Base-by-base conservation (phyloP, 495 filamentous ascomycete genomes). In the Antarctomyces pellizariae region DNA sequence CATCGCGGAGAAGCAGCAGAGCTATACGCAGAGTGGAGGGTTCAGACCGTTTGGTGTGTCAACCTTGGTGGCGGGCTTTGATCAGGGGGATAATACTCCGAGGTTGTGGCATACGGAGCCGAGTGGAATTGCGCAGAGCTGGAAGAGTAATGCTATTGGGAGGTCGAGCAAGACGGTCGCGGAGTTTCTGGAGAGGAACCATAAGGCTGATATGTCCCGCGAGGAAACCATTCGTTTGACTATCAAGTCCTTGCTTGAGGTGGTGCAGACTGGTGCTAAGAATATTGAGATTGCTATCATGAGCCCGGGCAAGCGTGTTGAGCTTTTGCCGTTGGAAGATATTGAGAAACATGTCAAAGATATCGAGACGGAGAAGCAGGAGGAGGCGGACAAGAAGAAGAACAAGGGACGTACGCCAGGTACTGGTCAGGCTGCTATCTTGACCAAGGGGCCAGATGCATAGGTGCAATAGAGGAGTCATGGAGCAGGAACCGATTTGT, bases 261-360 rank as follows among this genome's bases (percentile, higher is more conserved):
- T 97, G 26, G 86, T 97, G 32, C 86, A 97, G 47, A 97, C 86
- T 8, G 86, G 86, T 25, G 89, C 86, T 15, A 97, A 97, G 67
- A 97, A 97, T 50, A 97, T 97, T 43, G 86, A 97, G 56, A 91
- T 97, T 38, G 86, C 86, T 16, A 74, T 97, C 47, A 93, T 97
- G 86, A 74, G 80, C 14, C 78, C 86, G n/a, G 84, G 78, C 24
- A 75, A 86, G 57, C 42, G 57, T 8, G 59, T 97, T 30, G 89
- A 95, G 64, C 84, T 93, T 77, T 62, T 97, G 35, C 75, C 78
- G 5, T 69, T 83, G 24, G 89, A 93, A 51, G 78, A 86, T 32
- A 93, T 97, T 36, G 86, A 97, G 56, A 59, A 62, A 26, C 92
- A 89, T 43, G 86, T 97, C 36, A 93, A 93, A 69, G 84, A 62